Evolutionary conservation across 768 basidiomycete genomes (phyloP), one percentile per base, ranked within the genome.

Genomic region (Amanita subjunquillea): DNA sequence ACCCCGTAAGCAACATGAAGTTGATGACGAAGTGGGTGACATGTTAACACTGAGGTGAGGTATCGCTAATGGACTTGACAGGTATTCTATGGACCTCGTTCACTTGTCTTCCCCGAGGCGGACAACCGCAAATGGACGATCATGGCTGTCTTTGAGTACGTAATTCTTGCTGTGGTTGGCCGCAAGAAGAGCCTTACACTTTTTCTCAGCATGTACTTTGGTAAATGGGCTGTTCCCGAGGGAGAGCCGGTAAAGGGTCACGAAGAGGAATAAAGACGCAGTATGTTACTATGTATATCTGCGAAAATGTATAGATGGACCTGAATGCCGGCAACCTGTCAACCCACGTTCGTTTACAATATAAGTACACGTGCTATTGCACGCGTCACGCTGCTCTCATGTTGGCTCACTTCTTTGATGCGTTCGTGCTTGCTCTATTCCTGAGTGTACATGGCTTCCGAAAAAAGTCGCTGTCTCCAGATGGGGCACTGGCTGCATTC

Each of bases 61-160:
- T 34, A 13, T 6, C 30, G 22, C 15, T 15, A 22, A 46, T 30
- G 6, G 3, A 29, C 4, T 10, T 7, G 17, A 34, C 55, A 88
- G 87, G 87, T 98, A 15, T 97, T 97, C 65, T 96, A 97, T 63
- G 91, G 93, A 6, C 80, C 85, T 36, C 83, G 93, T 43, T 92
- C 89, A 13, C 79, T 96, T 42, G 95, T 87, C 10, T 99, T 93
- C 78, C 85, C 81, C 13, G 93, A 93, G 68, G 85, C 92, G 0
- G 94, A 97, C 70, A 99, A 99, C 72, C 80, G 95, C 54, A 94
- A 93, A 65, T 95, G 92, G 94, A 93, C 93, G 0, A 95, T 85
- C 60, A 91, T 94, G 83, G 90, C 92, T 12, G 67, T 80, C 9
- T 95, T 96, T 60, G 90, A 92, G 89, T 91, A 60, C 52, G 86